Evolutionary conservation across 2,329 filamentous ascomycete species (phyloP), one percentile per base, ranked within the genome.

Genomic region (Mycosphaerella sp.): DNA sequence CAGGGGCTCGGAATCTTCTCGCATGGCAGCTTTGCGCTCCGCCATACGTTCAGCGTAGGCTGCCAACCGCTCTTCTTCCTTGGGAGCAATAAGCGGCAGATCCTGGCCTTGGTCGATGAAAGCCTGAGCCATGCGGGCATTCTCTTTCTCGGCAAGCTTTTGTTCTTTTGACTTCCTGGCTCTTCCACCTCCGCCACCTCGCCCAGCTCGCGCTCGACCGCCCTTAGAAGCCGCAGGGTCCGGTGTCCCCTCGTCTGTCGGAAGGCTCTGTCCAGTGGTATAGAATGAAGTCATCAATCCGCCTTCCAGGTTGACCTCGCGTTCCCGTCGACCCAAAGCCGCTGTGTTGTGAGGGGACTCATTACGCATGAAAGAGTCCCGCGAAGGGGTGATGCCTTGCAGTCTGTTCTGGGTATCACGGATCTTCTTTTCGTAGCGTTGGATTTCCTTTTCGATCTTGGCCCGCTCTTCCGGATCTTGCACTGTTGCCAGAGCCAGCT

Each of bases 351-450:
- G 75, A 3, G 85, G 81, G 17, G 84, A 82, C 17, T 88, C 78
- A 80, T 81, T 78, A 63, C 87, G 65, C 76, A 91, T 66, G 48
- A 43, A 51, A 12, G 48, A 45, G 78, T 93, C 80, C 81, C 95
- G 80, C 48, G 75, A 78, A 21, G 76, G 76, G 66, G 89, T 87
- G 48, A 89, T 89, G 66, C 90, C 89, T 62, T 93, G 88, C 45
- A 96, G 77, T 46, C 93, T 87, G 57, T 89, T 81, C 73, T 90
- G 90, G 14, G 91, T 96, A 60, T 91, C 88, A 69, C 89, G 87
- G 7, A 89, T 91, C 76, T 95, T 97, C 74, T 95, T 93, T 65
- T 89, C 89, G 11, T 89, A 89, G 54, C 91, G 86, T 65, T 95
- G 89, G 21, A 91, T 91, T 65, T 95, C 91, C 46, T 85, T 85